phyloP scores from a whole-genome alignment of 2,329 filamentous ascomycete genomes.

The Monilinia vaccinii-corymbosi region DNA sequence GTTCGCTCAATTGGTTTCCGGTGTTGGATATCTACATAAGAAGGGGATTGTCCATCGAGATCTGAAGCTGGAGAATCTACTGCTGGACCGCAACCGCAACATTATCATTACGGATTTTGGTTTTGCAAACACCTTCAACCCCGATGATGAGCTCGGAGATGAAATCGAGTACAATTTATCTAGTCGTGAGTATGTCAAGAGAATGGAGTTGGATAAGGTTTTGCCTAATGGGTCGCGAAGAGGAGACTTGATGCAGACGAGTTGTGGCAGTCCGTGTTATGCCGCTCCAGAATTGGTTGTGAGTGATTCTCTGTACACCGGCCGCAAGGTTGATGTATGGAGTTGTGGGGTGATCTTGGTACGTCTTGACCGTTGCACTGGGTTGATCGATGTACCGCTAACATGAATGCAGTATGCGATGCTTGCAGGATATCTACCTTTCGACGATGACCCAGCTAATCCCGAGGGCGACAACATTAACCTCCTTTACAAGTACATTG shows the following conservation, averaged over 20 bases:
- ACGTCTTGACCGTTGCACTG: constrained; percentile 34
- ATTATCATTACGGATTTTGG: constrained; percentile 99
- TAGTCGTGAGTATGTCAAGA: constrained; percentile 82
- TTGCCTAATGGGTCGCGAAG: constrained; percentile 67
- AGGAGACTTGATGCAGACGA: constrained; percentile 97
- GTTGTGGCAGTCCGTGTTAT: constrained; percentile 96
- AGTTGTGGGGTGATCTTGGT: constrained; percentile 98
- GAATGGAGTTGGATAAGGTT: constrained; percentile 72
- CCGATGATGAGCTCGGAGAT: constrained; percentile 76
- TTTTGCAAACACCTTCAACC: constrained; percentile 95
- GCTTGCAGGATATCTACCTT: constrained; percentile 94
- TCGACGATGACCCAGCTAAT: constrained; percentile 96
- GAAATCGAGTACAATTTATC: constrained; percentile 82
- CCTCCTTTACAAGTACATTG: constrained; percentile 97
- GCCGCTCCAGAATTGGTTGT: constrained; percentile 95
- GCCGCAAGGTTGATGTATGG: constrained; percentile 97
- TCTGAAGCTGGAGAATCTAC: constrained; percentile 89
- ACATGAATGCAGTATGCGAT: constrained; percentile 71
- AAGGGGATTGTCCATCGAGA: constrained; percentile 98
- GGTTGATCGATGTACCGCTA: constrained; percentile 16
- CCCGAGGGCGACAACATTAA: constrained; percentile 99
- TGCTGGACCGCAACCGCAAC: constrained; percentile 92
- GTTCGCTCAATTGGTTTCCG: constrained; percentile 92
- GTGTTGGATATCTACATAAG: constrained; percentile 95
- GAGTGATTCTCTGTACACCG: constrained; percentile 93